Percentiles rank a stretch among this genome's conserved stretches.
Evolutionary conservation across 2,329 filamentous ascomycete genomes (phyloP).

Genomic region (Diaporthe humulicola): DNA sequence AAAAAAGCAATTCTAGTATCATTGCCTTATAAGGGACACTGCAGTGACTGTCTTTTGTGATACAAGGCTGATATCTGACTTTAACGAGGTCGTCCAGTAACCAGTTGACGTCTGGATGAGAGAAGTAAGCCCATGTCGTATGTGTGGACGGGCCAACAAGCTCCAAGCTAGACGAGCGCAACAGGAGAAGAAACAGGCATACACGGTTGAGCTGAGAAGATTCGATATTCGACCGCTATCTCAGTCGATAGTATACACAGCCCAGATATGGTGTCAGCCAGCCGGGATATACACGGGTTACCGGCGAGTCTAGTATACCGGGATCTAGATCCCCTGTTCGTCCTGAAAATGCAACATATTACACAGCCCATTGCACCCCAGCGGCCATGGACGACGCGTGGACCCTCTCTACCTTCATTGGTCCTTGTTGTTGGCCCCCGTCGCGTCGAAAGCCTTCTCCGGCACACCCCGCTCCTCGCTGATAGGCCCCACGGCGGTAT

Average conservation of each 20-base stretch:
- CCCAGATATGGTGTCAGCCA: not conserved
- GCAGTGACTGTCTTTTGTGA: not conserved
- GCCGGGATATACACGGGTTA: not conserved
- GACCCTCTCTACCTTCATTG: constrained; percentile 18
- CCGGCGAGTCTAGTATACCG: not conserved
- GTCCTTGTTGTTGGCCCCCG: constrained; percentile 48
- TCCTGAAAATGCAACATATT: constrained; percentile 43
- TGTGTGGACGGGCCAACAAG: not conserved
- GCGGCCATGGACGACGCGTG: not conserved
- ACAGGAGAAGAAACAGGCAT: not conserved
- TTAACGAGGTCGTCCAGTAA: not conserved
- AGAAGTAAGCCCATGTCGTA: not conserved
- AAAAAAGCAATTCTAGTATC: no score
- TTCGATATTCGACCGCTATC: constrained; percentile 1
- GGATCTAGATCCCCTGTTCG: constrained; percentile 21
- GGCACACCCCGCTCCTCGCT: constrained; percentile 41
- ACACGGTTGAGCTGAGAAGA: not conserved
- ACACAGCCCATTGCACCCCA: constrained; percentile 41
- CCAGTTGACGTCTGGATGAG: no score
- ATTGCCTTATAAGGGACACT: not conserved
- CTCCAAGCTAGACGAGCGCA: not conserved
- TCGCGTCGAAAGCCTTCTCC: constrained; percentile 49
- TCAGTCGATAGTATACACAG: constrained; percentile 16
- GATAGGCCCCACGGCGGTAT: constrained; percentile 20
- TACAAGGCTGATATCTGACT: not conserved